phyloP scores from a whole-genome alignment of 2,329 filamentous ascomycete species.

The Emergomyces pasteurianus region DNA sequence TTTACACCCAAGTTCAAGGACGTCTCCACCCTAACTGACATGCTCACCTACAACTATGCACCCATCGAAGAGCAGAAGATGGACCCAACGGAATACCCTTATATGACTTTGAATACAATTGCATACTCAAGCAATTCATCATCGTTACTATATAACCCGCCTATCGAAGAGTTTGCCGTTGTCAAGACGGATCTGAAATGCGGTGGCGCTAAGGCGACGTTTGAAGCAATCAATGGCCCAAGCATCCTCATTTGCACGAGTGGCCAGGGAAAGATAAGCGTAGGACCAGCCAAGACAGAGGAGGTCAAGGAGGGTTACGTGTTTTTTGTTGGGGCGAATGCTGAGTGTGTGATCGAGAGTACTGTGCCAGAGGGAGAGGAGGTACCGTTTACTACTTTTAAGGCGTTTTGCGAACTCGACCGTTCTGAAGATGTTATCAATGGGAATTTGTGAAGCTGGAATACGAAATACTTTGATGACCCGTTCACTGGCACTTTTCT shows the following conservation, averaged over 20 bases:
- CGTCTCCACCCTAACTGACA: slow-evolving; percentile 71
- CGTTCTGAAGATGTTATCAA: slow-evolving; percentile 31
- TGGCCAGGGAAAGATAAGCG: slow-evolving; percentile 70
- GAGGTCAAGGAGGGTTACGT: slow-evolving; percentile 62
- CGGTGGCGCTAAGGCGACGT: slow-evolving; percentile 67
- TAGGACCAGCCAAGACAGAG: slow-evolving; percentile 63
- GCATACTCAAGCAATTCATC: slow-evolving; percentile 69
- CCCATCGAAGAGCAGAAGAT: slow-evolving; percentile 95
- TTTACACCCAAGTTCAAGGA: slow-evolving; percentile 99
- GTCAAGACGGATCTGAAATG: slow-evolving; percentile 64
- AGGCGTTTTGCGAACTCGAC: slow-evolving; percentile 82
- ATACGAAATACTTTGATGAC: background rate
- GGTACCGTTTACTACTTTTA: slow-evolving; percentile 72
- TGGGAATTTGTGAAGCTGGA: slow-evolving; percentile 17
- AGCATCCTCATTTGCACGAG: slow-evolving; percentile 86
- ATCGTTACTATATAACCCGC: slow-evolving; percentile 75
- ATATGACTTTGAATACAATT: slow-evolving; percentile 65
- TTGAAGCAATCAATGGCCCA: slow-evolving; percentile 75
- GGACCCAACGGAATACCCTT: slow-evolving; percentile 71
- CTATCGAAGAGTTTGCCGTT: slow-evolving; percentile 92
- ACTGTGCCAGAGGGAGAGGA: slow-evolving; percentile 36
- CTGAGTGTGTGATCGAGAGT: slow-evolving; percentile 67
- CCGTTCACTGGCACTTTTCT: background rate
- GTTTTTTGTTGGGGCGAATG: slow-evolving; percentile 78
- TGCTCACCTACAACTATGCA: slow-evolving; percentile 91